Evolutionary conservation across 2,329 filamentous ascomycete genomes (phyloP).

Genomic region (Neophaeococcomyces aloes): DNA sequence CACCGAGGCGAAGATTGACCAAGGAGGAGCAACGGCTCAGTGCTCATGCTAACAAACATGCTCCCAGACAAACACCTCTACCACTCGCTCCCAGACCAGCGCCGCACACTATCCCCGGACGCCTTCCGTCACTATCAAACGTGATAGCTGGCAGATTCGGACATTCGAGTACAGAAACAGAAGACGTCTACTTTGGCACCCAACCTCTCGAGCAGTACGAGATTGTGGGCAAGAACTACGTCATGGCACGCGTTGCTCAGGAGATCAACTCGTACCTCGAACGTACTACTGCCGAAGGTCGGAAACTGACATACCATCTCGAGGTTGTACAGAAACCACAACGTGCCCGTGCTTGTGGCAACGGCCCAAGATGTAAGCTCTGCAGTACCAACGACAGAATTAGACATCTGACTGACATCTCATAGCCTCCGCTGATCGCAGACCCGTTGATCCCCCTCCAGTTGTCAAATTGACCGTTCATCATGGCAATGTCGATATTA

Average conservation of each 20-base stretch:
- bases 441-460: slow-evolving; percentile 87
- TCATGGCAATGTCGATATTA: slow-evolving; percentile 58
- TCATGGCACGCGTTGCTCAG: slow-evolving; percentile 36
- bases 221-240: slow-evolving; percentile 25
- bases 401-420: slow-evolving; percentile 13
- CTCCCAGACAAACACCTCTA: too few species aligned
- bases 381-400: slow-evolving; percentile 7
- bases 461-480: slow-evolving; percentile 72
- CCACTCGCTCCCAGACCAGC: too few species aligned
- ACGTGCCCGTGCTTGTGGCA: slow-evolving; percentile 86
- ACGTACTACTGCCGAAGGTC: slow-evolving; percentile 61
- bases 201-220: slow-evolving; percentile 8
- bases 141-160: too few species aligned
- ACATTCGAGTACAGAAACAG: neutral
- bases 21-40: too few species aligned
- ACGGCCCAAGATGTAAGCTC: slow-evolving; percentile 78
- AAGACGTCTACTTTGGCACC: neutral
- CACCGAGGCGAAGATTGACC: too few species aligned
- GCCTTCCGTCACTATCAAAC: too few species aligned
- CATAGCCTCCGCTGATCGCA: slow-evolving; percentile 70
- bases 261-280: slow-evolving; percentile 44
- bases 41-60: too few species aligned
- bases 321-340: slow-evolving; percentile 88
- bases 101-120: too few species aligned
- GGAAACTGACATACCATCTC: slow-evolving; percentile 69